These are phyloP conservation scores for Fusarium duplospermum DNA, from an alignment of 2,329 filamentous ascomycete genomes.

Conservation along the genomic window DNA sequence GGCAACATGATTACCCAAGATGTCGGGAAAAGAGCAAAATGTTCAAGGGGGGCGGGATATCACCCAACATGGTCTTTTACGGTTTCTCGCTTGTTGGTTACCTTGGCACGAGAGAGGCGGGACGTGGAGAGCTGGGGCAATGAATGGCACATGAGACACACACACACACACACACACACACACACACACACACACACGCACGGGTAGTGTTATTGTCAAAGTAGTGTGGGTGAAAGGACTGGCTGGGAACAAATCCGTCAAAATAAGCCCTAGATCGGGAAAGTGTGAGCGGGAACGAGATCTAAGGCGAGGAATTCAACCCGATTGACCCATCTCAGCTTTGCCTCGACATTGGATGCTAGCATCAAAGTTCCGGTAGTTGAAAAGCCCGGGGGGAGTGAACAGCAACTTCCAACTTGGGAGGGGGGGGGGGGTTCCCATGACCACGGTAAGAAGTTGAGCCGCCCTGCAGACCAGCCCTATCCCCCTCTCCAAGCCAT, in stretches of 20 bases:
- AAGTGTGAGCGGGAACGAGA: constrained; percentile 34
- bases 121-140: background rate
- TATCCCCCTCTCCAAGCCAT: background rate
- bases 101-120: background rate
- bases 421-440: too few species aligned
- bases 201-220: background rate
- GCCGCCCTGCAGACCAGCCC: background rate
- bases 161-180: background rate
- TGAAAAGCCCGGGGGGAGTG: background rate
- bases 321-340: constrained; percentile 22
- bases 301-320: constrained; percentile 12
- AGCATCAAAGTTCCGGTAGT: background rate
- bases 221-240: constrained; percentile 10
- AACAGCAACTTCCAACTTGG: background rate
- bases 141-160: constrained; percentile 15
- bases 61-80: constrained; percentile 4
- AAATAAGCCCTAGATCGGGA: constrained; percentile 1
- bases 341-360: background rate
- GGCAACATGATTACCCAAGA: constrained; percentile 1
- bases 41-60: background rate
- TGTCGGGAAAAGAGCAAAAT: background rate
- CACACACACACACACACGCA: too few species aligned
- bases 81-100: background rate
- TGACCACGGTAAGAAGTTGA: background rate
- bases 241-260: constrained; percentile 22